Evolutionary conservation across 805 yeast genomes (phyloP), one percentile per base, ranked within the genome.

Genomic region (Myxozyma geophila): DNA sequence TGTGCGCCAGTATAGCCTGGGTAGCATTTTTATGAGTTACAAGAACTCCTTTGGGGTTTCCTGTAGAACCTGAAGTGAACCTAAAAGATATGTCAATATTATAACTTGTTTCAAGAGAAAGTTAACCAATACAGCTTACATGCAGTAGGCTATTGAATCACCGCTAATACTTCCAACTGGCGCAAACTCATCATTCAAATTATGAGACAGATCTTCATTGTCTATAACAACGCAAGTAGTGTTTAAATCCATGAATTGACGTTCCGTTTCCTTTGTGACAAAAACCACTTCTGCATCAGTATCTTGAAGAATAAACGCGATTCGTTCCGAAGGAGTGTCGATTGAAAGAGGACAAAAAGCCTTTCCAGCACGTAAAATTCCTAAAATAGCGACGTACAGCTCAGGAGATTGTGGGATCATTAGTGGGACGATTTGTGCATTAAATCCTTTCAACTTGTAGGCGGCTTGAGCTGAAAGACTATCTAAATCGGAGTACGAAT

Each of bases 41-140:
- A 10, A 77, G 80, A 51, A 82, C 81, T 62, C 85, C 85, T 75
- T 82, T 82, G 47, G 85, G 85, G 64, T 75, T 80, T 54, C 85
- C 85, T 13, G 85, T 82, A 21, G 84, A 81, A 13, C 85, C 85
- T 2, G 84, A 81, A 21, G 85, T 82, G 71, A 80, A 82, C 54
- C 63, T 63, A 28, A 44, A 57, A 17, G n/a, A 13, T 13, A 37
- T 36, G 35, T 35, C 35, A 28, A n/a, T 9, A 33, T 15, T 15
- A 35, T 12, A n/a, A 39, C 4, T 17, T n/a, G 28, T 8, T 8
- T 21, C 3, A 4, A 19, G 13, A 7, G n/a, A 40, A 13, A 6
- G 4, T 19, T 28, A 28, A 12, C 47, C 37, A 21, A 13, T 2
- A 2, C n/a, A 17, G 40, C 67, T 35, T 60, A 63, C 67, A 64